Evolutionary conservation across 179 eudicot species (phyloP).

Genomic region (Corrigiola litoralis): DNA sequence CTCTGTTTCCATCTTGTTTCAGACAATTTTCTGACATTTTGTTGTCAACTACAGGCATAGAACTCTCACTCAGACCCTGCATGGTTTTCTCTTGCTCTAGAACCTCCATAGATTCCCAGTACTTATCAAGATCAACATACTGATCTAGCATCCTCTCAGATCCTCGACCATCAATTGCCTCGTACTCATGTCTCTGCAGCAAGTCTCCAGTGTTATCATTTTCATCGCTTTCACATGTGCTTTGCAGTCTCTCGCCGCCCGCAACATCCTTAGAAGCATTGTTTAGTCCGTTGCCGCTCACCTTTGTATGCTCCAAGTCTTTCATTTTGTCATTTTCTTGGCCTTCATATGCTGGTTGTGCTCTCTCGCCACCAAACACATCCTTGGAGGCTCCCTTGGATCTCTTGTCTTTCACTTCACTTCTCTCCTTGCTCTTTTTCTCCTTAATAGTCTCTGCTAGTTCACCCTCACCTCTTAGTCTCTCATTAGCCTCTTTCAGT

Average conservation of each 20-base stretch:
- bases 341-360: conserved; percentile 17
- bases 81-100: conserved; percentile 14
- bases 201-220: background rate
- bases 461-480: conserved; percentile 24
- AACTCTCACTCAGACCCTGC: conserved; percentile 16
- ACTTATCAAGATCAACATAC: conserved; percentile 17
- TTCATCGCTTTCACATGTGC: conserved; percentile 10
- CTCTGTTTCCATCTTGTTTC: conserved; percentile 6
- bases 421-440: conserved; percentile 11
- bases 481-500: conserved; percentile 22
- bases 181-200: conserved; percentile 24
- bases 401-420: conserved; percentile 15
- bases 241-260: conserved; percentile 19
- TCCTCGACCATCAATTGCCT: conserved; percentile 9
- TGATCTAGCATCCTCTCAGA: background rate
- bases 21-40: conserved; percentile 11
- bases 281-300: conserved; percentile 18
- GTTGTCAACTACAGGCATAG: background rate
- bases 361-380: conserved; percentile 17
- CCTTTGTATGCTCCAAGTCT: conserved; percentile 14
- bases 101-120: conserved; percentile 21
- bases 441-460: conserved; percentile 16
- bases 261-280: conserved; percentile 19
- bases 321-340: conserved; percentile 9
- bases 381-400: conserved; percentile 10